Base-by-base conservation (phyloP, 495 filamentous ascomycete species). In the Thermothielavioides terrestris region DNA sequence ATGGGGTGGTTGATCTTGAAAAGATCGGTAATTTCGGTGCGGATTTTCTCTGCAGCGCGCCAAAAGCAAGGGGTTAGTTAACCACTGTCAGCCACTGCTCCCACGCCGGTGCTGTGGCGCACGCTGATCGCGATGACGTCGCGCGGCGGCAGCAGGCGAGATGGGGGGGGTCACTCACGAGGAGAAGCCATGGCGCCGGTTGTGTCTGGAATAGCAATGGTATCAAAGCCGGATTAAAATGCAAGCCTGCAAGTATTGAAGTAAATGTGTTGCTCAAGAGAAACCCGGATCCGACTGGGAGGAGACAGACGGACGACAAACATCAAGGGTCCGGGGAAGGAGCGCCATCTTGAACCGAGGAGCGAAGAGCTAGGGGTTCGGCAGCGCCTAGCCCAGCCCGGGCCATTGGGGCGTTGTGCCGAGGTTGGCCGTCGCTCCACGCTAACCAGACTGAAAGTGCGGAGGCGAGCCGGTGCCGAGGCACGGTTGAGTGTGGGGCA, bases 1-100 rank as follows among this genome's bases (percentile, higher is more conserved):
- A 98, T 75, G 26, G 92, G 92, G 72, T 97, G 92, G 60, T 95
- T 89, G 77, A 98, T 96, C 77, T 85, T 85, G 70, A 97, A 84
- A 55, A 95, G 86, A 78, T 94, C 89, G 57, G 92, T 98, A 63
- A 89, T 73, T 43, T 86, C 80, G 28, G 91, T 97, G 57, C 84
- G 84, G 68, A 95, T 82, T 73, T 84, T 73, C 72, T 92, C 88
- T 94, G 70, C 25, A 17, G n/a, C 7, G 21, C 1, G 38, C 12
- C 42, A 20, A 52, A 25, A 58, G 49, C n/a, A n/a, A n/a, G n/a
- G n/a, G n/a, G n/a, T n/a, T n/a, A n/a, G n/a, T n/a, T n/a, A n/a
- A n/a, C n/a, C n/a, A n/a, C n/a, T n/a, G 51, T 50, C 26, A 46
- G 42, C 32, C 20, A 38, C 9, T 2, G 39, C 11, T 21, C 38